Evolutionary conservation across 805 yeast species (phyloP).

Genomic region (Cyberlindnera nakhonratchasimensis): DNA sequence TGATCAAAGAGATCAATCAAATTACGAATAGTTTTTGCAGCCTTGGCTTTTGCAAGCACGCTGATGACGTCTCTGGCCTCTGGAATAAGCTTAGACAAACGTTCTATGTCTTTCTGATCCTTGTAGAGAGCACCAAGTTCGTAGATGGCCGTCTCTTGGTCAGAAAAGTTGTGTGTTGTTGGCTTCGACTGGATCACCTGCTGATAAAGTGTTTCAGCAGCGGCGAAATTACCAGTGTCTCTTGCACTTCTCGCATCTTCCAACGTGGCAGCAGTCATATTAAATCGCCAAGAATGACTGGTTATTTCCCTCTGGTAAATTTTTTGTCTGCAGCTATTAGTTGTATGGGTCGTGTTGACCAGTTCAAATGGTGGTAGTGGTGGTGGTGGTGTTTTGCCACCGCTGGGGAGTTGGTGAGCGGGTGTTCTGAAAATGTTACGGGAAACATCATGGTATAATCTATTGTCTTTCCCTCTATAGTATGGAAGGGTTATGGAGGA

Average conservation of each 20-base stretch:
- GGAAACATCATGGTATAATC: not conserved
- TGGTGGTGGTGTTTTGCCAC: constrained; percentile 9
- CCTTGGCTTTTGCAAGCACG: constrained; percentile 86
- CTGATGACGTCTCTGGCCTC: constrained; percentile 70
- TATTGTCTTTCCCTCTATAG: too few relatives aligned
- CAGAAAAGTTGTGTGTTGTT: constrained; percentile 24
- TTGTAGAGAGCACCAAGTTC: constrained; percentile 76
- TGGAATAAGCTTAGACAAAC: constrained; percentile 59
- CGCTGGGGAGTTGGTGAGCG: not conserved
- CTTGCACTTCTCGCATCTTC: constrained; percentile 58
- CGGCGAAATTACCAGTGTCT: constrained; percentile 43
- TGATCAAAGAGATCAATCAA: constrained; percentile 75
- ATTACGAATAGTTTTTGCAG: constrained; percentile 83
- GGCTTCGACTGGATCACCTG: constrained; percentile 41
- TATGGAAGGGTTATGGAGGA: too few relatives aligned
- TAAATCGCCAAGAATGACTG: not conserved
- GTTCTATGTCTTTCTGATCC: constrained; percentile 41
- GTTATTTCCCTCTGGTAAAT: too few relatives aligned
- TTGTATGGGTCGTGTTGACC: not conserved
- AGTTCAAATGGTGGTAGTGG: too few relatives aligned
- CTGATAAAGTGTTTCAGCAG: constrained; percentile 60
- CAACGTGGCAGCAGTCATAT: constrained; percentile 31
- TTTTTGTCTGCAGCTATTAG: not conserved
- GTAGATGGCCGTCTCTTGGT: constrained; percentile 40
- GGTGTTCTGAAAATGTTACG: not conserved